Evolutionary conservation across 2,329 filamentous ascomycete species (phyloP).

Genomic region (Trichoderma sp.): DNA sequence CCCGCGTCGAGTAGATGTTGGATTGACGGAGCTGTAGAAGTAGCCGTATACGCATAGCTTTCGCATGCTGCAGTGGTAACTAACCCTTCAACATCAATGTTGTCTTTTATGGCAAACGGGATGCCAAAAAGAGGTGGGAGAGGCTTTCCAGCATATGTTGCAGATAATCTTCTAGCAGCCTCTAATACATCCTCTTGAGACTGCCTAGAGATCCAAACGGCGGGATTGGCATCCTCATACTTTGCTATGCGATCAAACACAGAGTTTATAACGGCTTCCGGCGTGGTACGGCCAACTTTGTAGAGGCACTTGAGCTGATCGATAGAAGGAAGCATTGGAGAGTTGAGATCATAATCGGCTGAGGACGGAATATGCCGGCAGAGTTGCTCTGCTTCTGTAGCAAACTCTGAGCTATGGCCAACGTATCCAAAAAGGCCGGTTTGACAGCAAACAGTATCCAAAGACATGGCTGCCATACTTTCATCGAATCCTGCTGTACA

Average conservation of each 20-base stretch:
- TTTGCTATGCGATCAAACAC: neutral
- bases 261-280: neutral
- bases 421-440: slow-evolving; percentile 1
- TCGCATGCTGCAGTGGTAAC: slow-evolving; percentile 27
- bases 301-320: neutral
- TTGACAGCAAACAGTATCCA: neutral
- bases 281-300: neutral
- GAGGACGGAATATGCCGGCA: neutral
- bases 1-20: slow-evolving; percentile 32
- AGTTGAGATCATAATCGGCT: neutral
- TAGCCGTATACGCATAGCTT: slow-evolving; percentile 23
- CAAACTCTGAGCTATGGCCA: neutral
- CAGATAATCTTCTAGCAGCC: neutral
- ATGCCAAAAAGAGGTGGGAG: slow-evolving; percentile 30
- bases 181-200: neutral
- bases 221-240: neutral
- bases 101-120: slow-evolving; percentile 31
- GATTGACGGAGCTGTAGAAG: slow-evolving; percentile 27
- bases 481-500: neutral
- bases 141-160: slow-evolving; percentile 7
- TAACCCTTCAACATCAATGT: slow-evolving; percentile 28
- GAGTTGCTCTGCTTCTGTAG: neutral
- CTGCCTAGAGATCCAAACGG: slow-evolving; percentile 2
- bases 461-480: neutral
- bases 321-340: neutral